phyloP scores from a whole-genome alignment of 768 basidiomycete species.

The Suillus hirtellus region DNA sequence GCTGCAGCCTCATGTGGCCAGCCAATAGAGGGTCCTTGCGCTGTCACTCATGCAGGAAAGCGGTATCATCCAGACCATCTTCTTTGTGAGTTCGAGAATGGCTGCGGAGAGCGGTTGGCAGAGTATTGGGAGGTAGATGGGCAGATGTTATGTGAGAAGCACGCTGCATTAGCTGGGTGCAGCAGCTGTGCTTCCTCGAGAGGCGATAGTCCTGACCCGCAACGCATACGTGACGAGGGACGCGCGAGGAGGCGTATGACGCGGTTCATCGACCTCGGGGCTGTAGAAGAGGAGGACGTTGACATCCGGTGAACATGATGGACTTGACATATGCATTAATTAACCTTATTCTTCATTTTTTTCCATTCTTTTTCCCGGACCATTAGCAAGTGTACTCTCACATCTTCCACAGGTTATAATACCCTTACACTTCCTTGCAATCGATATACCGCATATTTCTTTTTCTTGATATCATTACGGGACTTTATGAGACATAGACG shows the following conservation, averaged over 20 bases:
- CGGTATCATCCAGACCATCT: slow-evolving; percentile 90
- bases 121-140: slow-evolving; percentile 93
- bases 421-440: slow-evolving; percentile 3
- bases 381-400: slow-evolving; percentile 5
- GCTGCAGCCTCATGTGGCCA: slow-evolving; percentile 74
- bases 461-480: neutral
- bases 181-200: slow-evolving; percentile 25
- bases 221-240: slow-evolving; percentile 32
- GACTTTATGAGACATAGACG: neutral
- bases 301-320: slow-evolving; percentile 30
- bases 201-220: slow-evolving; percentile 16
- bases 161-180: slow-evolving; percentile 44
- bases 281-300: slow-evolving; percentile 27
- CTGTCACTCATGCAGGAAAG: slow-evolving; percentile 78
- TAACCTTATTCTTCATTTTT: neutral
- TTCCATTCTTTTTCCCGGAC: neutral
- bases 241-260: slow-evolving; percentile 78
- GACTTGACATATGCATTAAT: slow-evolving; percentile 2
- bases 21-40: slow-evolving; percentile 93
- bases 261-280: slow-evolving; percentile 71
- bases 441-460: slow-evolving; percentile 4
- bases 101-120: slow-evolving; percentile 57
- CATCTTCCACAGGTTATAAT: slow-evolving; percentile 4
- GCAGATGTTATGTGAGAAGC: slow-evolving; percentile 83
- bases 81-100: slow-evolving; percentile 68